Base-by-base conservation (phyloP, 768 basidiomycete genomes). In the Favolaschia claudopus region DNA sequence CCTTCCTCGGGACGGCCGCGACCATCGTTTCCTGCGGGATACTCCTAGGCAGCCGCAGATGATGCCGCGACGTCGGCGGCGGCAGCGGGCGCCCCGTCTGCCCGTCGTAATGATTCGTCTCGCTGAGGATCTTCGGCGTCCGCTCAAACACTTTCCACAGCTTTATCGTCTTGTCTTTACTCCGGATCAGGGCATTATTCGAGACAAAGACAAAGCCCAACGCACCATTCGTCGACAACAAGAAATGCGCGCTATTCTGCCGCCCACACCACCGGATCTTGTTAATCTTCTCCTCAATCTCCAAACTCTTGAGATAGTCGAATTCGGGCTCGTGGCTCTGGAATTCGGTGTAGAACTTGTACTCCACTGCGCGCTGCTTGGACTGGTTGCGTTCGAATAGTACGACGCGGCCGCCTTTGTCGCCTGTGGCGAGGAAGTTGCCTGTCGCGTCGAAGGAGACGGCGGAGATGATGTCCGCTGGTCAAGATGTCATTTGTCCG, bases 261-360 rank as follows among this genome's bases (percentile, higher is more conserved):
- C 97, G 86, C 79, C 89, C 95, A 82, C 96, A 98, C 97, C 97
- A 99, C 73, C 95, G 92, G 85, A 99, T 99, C 87, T 96, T 93
- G 83, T 99, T 99, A 82, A 99, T 99, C 90, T 99, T 99, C 85
- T 99, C 97, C 79, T 99, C 97, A 76, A 99, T 99, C 84, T 99
- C 97, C 67, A 99, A 83, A 15, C 93, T 96, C 83, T 99, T 99
- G 71, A 99, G 89, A 77, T 99, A 99, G 80, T 99, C 97, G 76
- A 99, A 99, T 76, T 99, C 97, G 58, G 97, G 97, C 76, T 99
- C 97, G 75, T 99, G 97, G 43, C 93, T 95, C 84, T 99, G 97
- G 74, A 99, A 97, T 77, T 99, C 97, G 52, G 97, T 99, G 77
- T 99, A 99, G 79, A 99, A 99, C 77, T 97, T 98, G 87, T 99